These are phyloP conservation scores for Areca catechu DNA, from an alignment of 176 grass and related monocot species.

Conservation along the genomic window DNA sequence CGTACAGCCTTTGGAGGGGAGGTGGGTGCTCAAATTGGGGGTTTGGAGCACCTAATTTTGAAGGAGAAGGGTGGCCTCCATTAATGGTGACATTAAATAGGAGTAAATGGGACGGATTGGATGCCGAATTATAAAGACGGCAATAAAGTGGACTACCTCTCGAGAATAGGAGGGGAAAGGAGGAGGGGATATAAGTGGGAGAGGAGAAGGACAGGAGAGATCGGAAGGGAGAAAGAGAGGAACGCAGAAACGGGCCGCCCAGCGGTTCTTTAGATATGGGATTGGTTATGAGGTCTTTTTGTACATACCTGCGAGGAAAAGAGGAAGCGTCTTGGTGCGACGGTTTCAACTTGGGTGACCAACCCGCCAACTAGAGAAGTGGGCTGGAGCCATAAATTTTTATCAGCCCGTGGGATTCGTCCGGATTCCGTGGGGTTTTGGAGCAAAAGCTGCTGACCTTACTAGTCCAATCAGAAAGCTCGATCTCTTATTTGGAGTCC, in stretches of 20 bases:
- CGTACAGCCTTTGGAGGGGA: no score
- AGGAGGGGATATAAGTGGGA: neutral
- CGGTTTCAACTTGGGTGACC: constrained; percentile 23
- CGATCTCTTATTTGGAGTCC: no score
- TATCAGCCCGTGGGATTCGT: no score
- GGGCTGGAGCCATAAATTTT: no score
- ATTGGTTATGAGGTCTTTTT: neutral
- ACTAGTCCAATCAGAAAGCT: no score
- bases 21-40: neutral
- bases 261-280: neutral
- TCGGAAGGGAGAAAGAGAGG: neutral
- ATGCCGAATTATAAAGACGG: constrained; percentile 1
- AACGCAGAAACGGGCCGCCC: neutral
- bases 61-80: constrained; percentile 6
- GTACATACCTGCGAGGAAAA: no score
- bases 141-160: constrained; percentile 4
- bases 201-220: no score
- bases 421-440: no score
- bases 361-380: neutral
- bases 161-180: neutral
- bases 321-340: neutral
- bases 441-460: no score
- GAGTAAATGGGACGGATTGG: constrained; percentile 14
- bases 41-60: constrained; percentile 20
- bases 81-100: constrained; percentile 30